Evolutionary conservation across 129 eudicot genomes (phyloP), one percentile per base, ranked within the genome.

Genomic region (Ambrosia trifida): DNA sequence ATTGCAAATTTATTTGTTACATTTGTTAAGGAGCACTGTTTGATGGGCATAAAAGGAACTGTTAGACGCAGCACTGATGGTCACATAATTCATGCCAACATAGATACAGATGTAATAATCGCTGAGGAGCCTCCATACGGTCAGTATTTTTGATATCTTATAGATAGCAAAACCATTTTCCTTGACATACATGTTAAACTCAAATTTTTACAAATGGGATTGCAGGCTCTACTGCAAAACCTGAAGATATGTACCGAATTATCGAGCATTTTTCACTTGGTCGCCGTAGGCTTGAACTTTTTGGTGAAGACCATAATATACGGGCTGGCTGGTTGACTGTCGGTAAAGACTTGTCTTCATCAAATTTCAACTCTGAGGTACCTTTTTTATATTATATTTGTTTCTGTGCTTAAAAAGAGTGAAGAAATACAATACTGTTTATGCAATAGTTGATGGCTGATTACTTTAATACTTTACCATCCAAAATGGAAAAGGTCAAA

Each of bases 81-180:
- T 32, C 99, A 94, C 77, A 94, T 94, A 78, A 94, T 94, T 38
- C 99, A 94, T 83, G 99, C 99, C 73, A 94, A 94, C 68, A 94
- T 94, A 52, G 99, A 94, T 78, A 94, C 99, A 14, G 99, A 94
- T 77, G 99, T 94, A 35, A 94, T 94, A 53, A 94, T 94, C 52
- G 99, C 97, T 0, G 99, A 94, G 84, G 99, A 94, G 83, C 97
- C 99, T 67, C 91, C 99, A 76, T 94, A 94, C 74, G 99, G 99
- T 94, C 76, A 66, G 90, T 49, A n/a, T 68, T 47, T 36, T 30
- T 12, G 33, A 28, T 10, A 16, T 36, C 11, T 36, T 16, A 65
- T 24, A 11, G 19, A 8, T 18, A 68, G 35, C 67, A 3, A 11
- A 75, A 2, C 18, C 11, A 19, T 50, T 50, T 66, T 41, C 16